Percentiles rank a stretch among this genome's conserved stretches.
Conservation (phyloP, 768 basidiomycete genomes). For the Boletus rubroflammeus region DNA sequence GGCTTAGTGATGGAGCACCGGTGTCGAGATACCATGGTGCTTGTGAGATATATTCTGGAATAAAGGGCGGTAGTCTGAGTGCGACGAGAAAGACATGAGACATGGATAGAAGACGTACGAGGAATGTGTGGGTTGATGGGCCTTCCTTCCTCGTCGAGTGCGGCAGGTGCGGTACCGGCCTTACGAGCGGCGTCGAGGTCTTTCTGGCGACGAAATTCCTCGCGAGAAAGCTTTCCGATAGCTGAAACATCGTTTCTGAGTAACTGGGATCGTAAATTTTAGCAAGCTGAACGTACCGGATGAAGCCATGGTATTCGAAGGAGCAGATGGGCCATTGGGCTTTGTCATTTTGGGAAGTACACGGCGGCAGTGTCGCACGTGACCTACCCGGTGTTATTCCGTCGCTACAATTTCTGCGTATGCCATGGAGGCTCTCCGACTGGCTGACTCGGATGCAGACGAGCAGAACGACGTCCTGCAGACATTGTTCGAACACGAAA, state of each 20-base stretch:
- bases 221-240: conserved; percentile 83
- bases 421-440: not conserved
- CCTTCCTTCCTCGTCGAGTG: conserved; percentile 90
- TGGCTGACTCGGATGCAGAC: conserved; percentile 6
- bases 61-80: conserved; percentile 1
- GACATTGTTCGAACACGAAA: conserved; percentile 1
- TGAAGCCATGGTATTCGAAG: conserved; percentile 19
- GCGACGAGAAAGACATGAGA: not conserved
- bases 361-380: not conserved
- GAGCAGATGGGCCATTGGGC: not conserved
- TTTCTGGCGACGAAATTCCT: conserved; percentile 93
- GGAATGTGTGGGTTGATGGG: conserved; percentile 99
- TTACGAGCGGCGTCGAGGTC: conserved; percentile 98
- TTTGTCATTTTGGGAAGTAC: not conserved
- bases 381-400: not conserved
- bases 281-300: conserved; percentile 18
- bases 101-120: conserved; percentile 51
- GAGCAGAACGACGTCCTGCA: conserved; percentile 11
- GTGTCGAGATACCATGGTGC: conserved; percentile 99
- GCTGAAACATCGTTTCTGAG: conserved; percentile 28
- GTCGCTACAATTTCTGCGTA: not conserved
- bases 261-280: not conserved
- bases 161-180: conserved; percentile 96
- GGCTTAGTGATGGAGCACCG: conserved; percentile 87
- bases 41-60: conserved; percentile 91